phyloP scores from a whole-genome alignment of 2,329 filamentous ascomycete species.

The Fonsecaea monophora region DNA sequence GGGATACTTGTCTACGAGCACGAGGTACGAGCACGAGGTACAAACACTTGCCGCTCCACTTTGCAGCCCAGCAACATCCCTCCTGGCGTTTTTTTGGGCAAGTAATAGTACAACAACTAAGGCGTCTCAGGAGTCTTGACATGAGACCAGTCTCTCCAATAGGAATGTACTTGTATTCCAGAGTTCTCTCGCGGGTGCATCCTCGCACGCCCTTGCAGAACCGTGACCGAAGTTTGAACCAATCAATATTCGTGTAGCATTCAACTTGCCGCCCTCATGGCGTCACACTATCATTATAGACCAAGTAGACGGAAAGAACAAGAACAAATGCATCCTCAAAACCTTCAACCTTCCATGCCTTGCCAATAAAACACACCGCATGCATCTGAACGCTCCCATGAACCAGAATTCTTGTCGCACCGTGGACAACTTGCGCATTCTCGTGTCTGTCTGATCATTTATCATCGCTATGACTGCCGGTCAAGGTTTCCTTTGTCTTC shows the following conservation, averaged over 20 bases:
- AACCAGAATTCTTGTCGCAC: neutral
- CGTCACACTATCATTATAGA: neutral
- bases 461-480: conserved; percentile 18
- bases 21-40: no score
- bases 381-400: neutral
- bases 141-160: neutral
- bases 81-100: neutral
- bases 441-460: neutral
- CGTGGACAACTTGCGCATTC: neutral
- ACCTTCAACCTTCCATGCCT: neutral
- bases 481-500: conserved; percentile 58
- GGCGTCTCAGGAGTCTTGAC: neutral
- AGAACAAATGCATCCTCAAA: neutral
- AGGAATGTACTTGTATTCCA: neutral
- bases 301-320: neutral
- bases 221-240: neutral
- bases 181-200: neutral
- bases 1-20: neutral
- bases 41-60: neutral
- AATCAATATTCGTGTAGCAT: neutral
- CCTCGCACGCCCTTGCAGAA: neutral
- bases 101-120: neutral
- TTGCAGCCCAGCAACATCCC: neutral
- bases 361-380: neutral
- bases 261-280: neutral